Evolutionary conservation across 73 alveolate species (phyloP), one percentile per base, ranked within the genome.

Genomic region (Paramecium bursaria): DNA sequence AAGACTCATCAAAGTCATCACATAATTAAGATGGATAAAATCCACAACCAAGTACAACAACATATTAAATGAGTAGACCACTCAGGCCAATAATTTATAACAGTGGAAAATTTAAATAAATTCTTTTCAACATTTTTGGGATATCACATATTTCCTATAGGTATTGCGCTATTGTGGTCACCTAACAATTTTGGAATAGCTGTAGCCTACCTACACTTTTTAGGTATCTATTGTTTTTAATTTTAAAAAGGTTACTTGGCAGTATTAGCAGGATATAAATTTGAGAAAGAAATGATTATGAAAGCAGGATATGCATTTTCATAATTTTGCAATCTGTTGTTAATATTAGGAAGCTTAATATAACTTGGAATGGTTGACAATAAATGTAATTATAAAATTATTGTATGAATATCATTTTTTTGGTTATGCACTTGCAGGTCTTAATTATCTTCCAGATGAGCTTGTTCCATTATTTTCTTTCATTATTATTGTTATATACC

Each of bases 351-450:
- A 21, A 57, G 50, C 15, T 19, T 67, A 14, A 57, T 67, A 21
- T 42, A 47, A 67, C n/a, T 67, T n/a, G n/a, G n/a, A n/a, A n/a
- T n/a, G n/a, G n/a, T n/a, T n/a, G n/a, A n/a, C n/a, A n/a, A n/a
- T n/a, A n/a, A n/a, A n/a, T n/a, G n/a, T n/a, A n/a, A n/a, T n/a
- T n/a, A n/a, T n/a, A n/a, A n/a, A n/a, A n/a, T n/a, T n/a, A n/a
- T n/a, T n/a, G n/a, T n/a, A n/a, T n/a, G n/a, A n/a, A n/a, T n/a
- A n/a, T 39, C 49, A 67, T 67, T 67, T 67, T 67, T 42, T 67
- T 19, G 26, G 33, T 67, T 44, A 3, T 4, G 82, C 82, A 35
- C 82, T 67, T 67, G 17, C 17, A n/a, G 82, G 82, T 67, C 82
- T 67, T 14, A 67, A 7, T 44, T 39, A 25, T 67, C 82, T 67